A percentile compares a stretch with the other conserved stretches of the same genome.
Evolutionary conservation across 2,329 filamentous ascomycete species (phyloP).

Genomic region (Teratosphaeria gauchensis): DNA sequence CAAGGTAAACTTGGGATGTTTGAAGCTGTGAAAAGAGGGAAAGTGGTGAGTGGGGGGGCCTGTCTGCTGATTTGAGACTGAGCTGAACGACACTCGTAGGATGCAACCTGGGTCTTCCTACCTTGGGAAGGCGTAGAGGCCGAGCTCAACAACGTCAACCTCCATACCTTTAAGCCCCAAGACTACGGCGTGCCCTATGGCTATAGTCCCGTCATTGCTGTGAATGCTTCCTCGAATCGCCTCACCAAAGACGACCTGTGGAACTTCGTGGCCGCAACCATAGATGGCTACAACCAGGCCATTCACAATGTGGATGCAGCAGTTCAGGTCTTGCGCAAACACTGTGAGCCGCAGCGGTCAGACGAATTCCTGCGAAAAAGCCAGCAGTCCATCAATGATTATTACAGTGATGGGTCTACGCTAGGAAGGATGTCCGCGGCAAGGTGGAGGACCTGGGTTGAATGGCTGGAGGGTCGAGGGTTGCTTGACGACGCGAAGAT

Average conservation of each 20-base stretch:
- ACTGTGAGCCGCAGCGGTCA: slow-evolving; percentile 13
- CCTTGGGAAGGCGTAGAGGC: slow-evolving; percentile 27
- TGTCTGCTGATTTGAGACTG: not conserved
- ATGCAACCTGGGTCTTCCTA: slow-evolving; percentile 26
- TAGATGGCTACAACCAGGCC: slow-evolving; percentile 19
- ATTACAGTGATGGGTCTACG: slow-evolving; percentile 16
- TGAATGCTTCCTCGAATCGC: slow-evolving; percentile 11
- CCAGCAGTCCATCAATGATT: slow-evolving; percentile 21
- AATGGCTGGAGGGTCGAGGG: slow-evolving; percentile 9
- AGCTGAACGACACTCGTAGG: slow-evolving; percentile 1
- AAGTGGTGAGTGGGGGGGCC: slow-evolving; percentile 3
- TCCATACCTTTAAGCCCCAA: slow-evolving; percentile 15
- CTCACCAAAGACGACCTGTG: slow-evolving; percentile 11
- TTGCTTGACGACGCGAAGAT: slow-evolving; percentile 3
- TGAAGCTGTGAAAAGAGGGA: slow-evolving; percentile 17
- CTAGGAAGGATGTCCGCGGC: slow-evolving; percentile 10
- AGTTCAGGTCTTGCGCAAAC: slow-evolving; percentile 7
- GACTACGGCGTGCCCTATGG: slow-evolving; percentile 24
- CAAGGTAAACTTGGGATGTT: slow-evolving; percentile 23
- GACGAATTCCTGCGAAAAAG: slow-evolving; percentile 19
- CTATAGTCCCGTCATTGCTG: slow-evolving; percentile 24
- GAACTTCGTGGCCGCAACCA: slow-evolving; percentile 20
- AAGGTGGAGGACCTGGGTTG: slow-evolving; percentile 11
- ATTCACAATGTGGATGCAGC: slow-evolving; percentile 13
- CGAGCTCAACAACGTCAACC: slow-evolving; percentile 13